Evolutionary conservation across 2,329 filamentous ascomycete species (phyloP), one percentile per base, ranked within the genome.

Genomic region (Aureobasidium uvarum): DNA sequence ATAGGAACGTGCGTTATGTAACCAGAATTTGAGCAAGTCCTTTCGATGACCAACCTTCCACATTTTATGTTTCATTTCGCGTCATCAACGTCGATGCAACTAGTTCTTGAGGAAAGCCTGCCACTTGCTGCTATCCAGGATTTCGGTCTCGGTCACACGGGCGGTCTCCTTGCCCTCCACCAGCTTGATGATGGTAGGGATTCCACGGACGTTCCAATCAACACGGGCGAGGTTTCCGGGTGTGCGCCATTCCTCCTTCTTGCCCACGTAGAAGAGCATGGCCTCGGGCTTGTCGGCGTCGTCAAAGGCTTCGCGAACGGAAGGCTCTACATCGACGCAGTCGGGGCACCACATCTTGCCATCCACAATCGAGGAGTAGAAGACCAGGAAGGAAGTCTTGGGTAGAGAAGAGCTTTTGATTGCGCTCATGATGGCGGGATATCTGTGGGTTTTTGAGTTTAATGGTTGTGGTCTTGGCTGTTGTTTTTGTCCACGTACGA

Each of bases 261-360:
- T 51, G 43, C 58, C 58, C 33, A 62, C 58, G 33, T 62, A 62
- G 45, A 28, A 62, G 43, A 62, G 31, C 20, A 51, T 39, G 45
- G 45, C 58, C 18, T 62, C 45, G 33, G 58, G 58, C 28, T 50
- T 50, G 14, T 62, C 43, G 14, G 45, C n/a, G n/a, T 33, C 33
- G 31, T 50, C 31, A 11, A 62, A 62, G 31, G 58, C 41, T 39
- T 45, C 45, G 20, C 36, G n/a, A 10, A 62, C 45, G 1, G 33
- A 25, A 23, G 58, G 58, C 14, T 50, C 43, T 45, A 62, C 58
- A 23, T 62, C 45, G 5, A 62, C 43, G 45, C 58, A 62, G n/a
- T 62, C 58, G 3, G 58, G 58, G 18, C 58, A 62, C 58, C 58
- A 62, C 58, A 62, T 62, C 23, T 41, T 62, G 58, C 45, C 45